Evolutionary conservation across 208 protist genomes (phyloP), one percentile per base, ranked within the genome.

Genomic region (Acanthamoeba royreba): DNA sequence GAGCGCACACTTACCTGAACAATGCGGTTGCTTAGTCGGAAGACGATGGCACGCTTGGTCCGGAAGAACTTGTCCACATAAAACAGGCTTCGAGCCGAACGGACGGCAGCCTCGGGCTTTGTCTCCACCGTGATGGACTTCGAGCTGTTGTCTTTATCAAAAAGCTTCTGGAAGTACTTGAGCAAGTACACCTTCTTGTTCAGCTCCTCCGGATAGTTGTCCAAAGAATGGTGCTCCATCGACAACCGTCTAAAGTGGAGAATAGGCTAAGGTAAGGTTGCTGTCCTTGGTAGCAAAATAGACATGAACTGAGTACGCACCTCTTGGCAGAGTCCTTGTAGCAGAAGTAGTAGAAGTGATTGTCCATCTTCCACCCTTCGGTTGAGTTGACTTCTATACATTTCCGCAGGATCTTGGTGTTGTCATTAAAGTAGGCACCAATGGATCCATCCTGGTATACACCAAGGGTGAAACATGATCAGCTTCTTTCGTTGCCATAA

Each of bases 381-480:
- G n/a, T 52, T 4, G 94, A 52, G 31, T 83, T 38, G 11, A 5
- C 31, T 13, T 69, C 52, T 5, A 89, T 25, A 17, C 53, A 90
- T 35, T 28, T 90, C 66, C 83, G 47, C 40, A 99, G 96, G 55
- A 99, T 99, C 95, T 99, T 99, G 11, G 98, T 99, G 28, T 94
- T 95, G 96, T 99, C 99, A 96, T 99, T 99, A 96, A 99, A 99
- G 95, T 98, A 97, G n/a, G 98, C 99, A 25, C 99, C 99, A 83
- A 98, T 97, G 46, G 97, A 96, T 19, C 98, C 98, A 94, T 98
- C 98, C 94, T 93, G 58, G 58, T 8, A 28, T 7, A 8, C n/a
- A 15, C 8, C 28, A 77, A 25, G 33, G 15, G 31, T 8, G 9
- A 77, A 8, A 31, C 66, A 38, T 77, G 66, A 25, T 77, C 43